Conservation (phyloP, 1,284 basidiomycete species). For the Peniophora sp. region DNA sequence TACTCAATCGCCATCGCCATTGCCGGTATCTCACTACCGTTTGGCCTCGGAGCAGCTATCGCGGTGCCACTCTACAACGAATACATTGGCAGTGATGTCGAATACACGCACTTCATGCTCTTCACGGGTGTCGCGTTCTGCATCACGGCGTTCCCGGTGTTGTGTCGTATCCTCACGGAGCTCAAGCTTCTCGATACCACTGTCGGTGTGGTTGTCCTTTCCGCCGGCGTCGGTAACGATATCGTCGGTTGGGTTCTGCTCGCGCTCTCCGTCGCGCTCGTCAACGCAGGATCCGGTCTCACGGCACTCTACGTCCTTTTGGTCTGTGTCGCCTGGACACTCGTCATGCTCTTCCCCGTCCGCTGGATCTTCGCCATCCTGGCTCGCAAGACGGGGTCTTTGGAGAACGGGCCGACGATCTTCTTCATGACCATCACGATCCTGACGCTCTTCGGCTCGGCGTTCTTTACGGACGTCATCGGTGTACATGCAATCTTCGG, state of each 20-base stretch:
- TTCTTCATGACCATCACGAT: conserved; percentile 61
- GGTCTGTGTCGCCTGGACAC: conserved; percentile 72
- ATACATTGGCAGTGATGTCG: conserved; percentile 61
- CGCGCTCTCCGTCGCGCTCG: conserved; percentile 84
- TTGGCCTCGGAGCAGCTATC: conserved; percentile 80
- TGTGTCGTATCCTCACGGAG: conserved; percentile 84
- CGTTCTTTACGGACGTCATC: conserved; percentile 76
- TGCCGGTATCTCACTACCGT: conserved; percentile 49
- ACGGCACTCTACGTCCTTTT: conserved; percentile 82
- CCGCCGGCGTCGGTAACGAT: conserved; percentile 91
- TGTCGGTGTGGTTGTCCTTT: conserved; percentile 89
- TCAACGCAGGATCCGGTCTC: conserved; percentile 72
- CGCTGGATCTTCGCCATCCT: conserved; percentile 62
- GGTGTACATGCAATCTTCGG: conserved; percentile 91
- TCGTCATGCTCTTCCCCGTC: conserved; percentile 73
- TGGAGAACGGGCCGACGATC: conserved; percentile 65
- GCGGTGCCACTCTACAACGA: conserved; percentile 74
- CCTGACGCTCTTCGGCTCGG: conserved; percentile 53
- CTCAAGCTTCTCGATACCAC: conserved; percentile 84
- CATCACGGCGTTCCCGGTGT: conserved; percentile 91
- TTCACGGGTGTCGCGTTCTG: conserved; percentile 89
- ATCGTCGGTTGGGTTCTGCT: conserved; percentile 71
- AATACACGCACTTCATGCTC: conserved; percentile 85
- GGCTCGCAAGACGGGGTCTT: conserved; percentile 71
- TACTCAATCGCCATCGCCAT: conserved; percentile 43